phyloP scores from a whole-genome alignment of 2,329 filamentous ascomycete species.

The Alternaria tenuissima region DNA sequence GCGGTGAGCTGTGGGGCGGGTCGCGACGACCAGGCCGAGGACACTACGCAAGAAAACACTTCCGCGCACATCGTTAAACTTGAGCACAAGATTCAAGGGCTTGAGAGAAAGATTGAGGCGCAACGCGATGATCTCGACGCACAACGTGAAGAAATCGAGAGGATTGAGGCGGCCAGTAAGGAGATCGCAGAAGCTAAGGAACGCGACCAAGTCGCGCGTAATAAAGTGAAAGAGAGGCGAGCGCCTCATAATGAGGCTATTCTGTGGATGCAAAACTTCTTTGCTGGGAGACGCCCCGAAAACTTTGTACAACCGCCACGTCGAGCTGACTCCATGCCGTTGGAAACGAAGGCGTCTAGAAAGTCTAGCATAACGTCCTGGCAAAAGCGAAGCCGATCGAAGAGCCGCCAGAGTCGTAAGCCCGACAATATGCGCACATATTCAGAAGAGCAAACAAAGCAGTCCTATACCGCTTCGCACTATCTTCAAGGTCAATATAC shows the following conservation, averaged over 20 bases:
- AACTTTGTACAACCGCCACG: not conserved
- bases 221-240: not conserved
- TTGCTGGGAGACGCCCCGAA: not conserved
- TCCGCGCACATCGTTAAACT: not conserved
- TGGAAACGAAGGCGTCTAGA: not conserved
- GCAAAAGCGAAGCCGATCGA: not conserved
- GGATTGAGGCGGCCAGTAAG: not conserved
- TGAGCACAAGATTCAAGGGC: not conserved
- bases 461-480: not conserved
- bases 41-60: not conserved
- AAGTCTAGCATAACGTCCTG: not conserved
- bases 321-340: constrained; percentile 1
- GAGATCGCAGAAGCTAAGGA: not conserved
- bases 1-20: not conserved
- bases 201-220: not conserved
- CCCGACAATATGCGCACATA: not conserved
- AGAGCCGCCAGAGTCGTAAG: not conserved
- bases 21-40: not conserved
- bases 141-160: not conserved
- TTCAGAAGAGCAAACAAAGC: not conserved
- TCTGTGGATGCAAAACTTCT: not conserved
- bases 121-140: not conserved
- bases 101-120: not conserved
- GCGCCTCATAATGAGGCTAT: not conserved
- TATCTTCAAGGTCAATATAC: not conserved